phyloP scores from a whole-genome alignment of 2,329 filamentous ascomycete genomes.

The Trichoderma sp. region DNA sequence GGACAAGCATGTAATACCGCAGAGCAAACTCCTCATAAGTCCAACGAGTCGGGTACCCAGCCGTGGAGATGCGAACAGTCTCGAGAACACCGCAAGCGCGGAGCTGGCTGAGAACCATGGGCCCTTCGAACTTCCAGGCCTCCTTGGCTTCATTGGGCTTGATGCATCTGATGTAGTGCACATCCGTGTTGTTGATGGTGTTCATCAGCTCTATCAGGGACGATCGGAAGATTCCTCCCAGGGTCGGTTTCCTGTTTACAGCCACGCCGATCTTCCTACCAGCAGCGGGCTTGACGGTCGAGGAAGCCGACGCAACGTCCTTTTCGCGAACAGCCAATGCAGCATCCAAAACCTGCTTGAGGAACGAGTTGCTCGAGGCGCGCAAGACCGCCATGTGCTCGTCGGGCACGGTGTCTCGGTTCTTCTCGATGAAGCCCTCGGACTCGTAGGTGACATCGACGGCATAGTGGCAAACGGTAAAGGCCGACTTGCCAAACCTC shows the following conservation, averaged over 20 bases:
- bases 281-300: conserved; percentile 75
- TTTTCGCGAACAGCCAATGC: conserved; percentile 88
- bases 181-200: conserved; percentile 96
- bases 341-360: conserved; percentile 80
- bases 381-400: conserved; percentile 94
- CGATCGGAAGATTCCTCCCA: conserved; percentile 98
- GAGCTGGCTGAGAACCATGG: conserved; percentile 96
- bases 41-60: conserved; percentile 96
- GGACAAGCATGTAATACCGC: conserved; percentile 97
- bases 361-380: conserved; percentile 80
- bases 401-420: conserved; percentile 96
- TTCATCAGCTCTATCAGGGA: conserved; percentile 97
- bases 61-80: conserved; percentile 95
- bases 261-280: conserved; percentile 88
- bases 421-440: conserved; percentile 99
- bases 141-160: conserved; percentile 98
- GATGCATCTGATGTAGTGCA: conserved; percentile 98
- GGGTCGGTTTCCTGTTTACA: conserved; percentile 92
- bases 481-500: conserved; percentile 93
- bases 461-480: conserved; percentile 98
- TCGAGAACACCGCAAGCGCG: conserved; percentile 98
- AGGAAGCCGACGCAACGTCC: conserved; percentile 67
- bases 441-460: conserved; percentile 98
- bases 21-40: conserved; percentile 98
- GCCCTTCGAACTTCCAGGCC: conserved; percentile 96